Percentiles rank a stretch among this genome's conserved stretches.
phyloP scores from a whole-genome alignment of 2,329 filamentous ascomycete species.

The Paraphaeosphaeria minitans region DNA sequence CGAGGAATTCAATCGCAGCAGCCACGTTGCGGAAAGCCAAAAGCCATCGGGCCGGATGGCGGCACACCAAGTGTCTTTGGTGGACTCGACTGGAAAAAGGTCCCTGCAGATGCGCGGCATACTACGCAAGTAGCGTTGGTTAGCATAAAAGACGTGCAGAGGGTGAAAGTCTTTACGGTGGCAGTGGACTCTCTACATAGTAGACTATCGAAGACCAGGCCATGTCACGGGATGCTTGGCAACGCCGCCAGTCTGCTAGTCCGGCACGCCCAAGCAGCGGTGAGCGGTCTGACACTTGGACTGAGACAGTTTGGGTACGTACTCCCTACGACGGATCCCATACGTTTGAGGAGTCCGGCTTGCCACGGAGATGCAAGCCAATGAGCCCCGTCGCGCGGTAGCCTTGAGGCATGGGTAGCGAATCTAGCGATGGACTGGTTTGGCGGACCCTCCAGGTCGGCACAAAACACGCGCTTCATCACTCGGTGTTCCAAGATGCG shows the following conservation, averaged over 20 bases:
- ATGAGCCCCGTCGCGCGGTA: slow-evolving; percentile 10
- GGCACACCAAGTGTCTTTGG: background rate
- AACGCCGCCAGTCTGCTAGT: background rate
- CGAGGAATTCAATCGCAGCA: slow-evolving; percentile 7
- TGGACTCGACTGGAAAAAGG: slow-evolving; percentile 12
- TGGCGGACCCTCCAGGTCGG: background rate
- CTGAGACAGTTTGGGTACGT: slow-evolving; percentile 8
- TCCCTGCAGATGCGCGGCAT: slow-evolving; percentile 6
- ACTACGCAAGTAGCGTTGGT: slow-evolving; percentile 2
- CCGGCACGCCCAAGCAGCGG: slow-evolving; percentile 9
- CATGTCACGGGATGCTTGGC: background rate
- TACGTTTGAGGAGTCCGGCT: background rate
- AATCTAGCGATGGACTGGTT: slow-evolving; percentile 1
- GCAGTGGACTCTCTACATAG: slow-evolving; percentile 4
- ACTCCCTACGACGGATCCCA: slow-evolving; percentile 7
- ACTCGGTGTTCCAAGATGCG: background rate
- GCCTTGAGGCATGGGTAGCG: background rate
- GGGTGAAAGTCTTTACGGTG: slow-evolving; percentile 1
- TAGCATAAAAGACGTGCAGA: slow-evolving; percentile 9
- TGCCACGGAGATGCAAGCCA: slow-evolving; percentile 7
- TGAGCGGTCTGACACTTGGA: slow-evolving; percentile 12
- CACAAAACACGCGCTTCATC: background rate
- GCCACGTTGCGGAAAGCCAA: slow-evolving; percentile 20
- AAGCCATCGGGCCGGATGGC: slow-evolving; percentile 16
- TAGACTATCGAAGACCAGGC: background rate